Base-by-base conservation (phyloP, 805 yeast genomes). In the Yarrowia bubula region DNA sequence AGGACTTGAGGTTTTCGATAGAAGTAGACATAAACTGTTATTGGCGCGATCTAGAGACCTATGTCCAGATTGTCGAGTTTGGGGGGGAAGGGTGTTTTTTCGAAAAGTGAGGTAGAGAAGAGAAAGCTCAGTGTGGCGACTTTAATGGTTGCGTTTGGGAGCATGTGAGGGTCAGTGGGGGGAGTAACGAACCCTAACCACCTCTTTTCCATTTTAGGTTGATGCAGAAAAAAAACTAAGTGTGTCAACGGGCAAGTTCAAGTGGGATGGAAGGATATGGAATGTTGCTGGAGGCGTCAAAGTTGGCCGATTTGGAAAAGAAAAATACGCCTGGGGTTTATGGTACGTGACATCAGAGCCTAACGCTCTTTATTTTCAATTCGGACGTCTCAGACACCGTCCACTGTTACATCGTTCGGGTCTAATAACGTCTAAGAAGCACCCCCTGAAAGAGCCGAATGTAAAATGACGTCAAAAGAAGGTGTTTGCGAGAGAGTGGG, bases 1-100 rank as follows among this genome's bases (percentile, higher is more conserved):
- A 79, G 69, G 81, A 71, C 74, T 78, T 79, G 73, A 79, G 76
- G 73, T 79, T 78, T 84, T 93, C 96, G 85, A 93, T 90, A 81
- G 97, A 90, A 82, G 92, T 72, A 74, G 81, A 77, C 81, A 78
- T 78, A 77, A 77, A 77, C 75, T 76, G 66, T 68, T 63, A 31
- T 65, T 66, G 46, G 47, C 38, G 48, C 42, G 43, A 37, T 43
- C 38, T 50, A 48, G 53, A 43, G 44, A 46, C 37, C 15, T 47
- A 38, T 46, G 47, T 44, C 60, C 60, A 46, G 37, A 43, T 37
- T 18, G 31, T 43, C 55, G 42, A 35, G 42, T 13, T 22, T 22
- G 28, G 64, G 33, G 22, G 42, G 42, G 41, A 35, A 13, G 14
- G 33, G 32, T 33, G 35, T 22, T 13, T 15, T 43, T 32, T 61